phyloP scores from a whole-genome alignment of 2,329 filamentous ascomycete genomes.

The Hypoxylon sp. region DNA sequence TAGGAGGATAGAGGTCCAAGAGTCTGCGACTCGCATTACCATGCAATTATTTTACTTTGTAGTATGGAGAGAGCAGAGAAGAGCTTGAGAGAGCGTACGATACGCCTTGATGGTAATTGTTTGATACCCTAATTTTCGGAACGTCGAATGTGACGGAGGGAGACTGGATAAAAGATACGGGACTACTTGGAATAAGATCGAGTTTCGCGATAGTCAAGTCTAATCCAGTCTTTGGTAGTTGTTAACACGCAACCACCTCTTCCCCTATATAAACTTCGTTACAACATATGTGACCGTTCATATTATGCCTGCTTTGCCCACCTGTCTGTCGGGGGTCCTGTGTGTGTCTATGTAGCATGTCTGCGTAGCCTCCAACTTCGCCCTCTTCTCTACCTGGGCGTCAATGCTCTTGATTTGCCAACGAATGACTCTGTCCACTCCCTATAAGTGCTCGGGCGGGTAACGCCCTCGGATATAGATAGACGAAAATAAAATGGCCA shows the following conservation, averaged over 20 bases:
- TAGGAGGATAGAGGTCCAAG: slow-evolving; percentile 32
- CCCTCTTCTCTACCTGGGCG: slow-evolving; percentile 17
- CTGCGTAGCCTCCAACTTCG: slow-evolving; percentile 25
- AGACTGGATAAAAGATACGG: slow-evolving; percentile 13
- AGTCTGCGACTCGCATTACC: slow-evolving; percentile 46
- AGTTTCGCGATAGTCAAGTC: slow-evolving; percentile 33
- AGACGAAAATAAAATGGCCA: slow-evolving; percentile 41
- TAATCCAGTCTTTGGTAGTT: slow-evolving; percentile 32
- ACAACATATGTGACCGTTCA: slow-evolving; percentile 30
- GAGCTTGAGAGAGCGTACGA: slow-evolving; percentile 24
- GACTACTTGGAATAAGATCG: slow-evolving; percentile 15
- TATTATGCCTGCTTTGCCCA: slow-evolving; percentile 30
- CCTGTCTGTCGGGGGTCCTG: slow-evolving; percentile 6
- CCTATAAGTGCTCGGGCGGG: slow-evolving; percentile 21
- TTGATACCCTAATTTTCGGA: slow-evolving; percentile 31
- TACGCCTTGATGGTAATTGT: slow-evolving; percentile 44
- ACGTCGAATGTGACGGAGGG: slow-evolving; percentile 3
- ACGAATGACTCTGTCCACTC: slow-evolving; percentile 43
- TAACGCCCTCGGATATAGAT: slow-evolving; percentile 40
- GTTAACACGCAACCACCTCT: slow-evolving; percentile 7
- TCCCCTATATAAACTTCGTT: slow-evolving; percentile 24
- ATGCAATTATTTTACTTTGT: slow-evolving; percentile 33
- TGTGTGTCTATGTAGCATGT: slow-evolving; percentile 34
- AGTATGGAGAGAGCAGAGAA: slow-evolving; percentile 2
- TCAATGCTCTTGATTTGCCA: slow-evolving; percentile 34